phyloP scores from a whole-genome alignment of 2,329 filamentous ascomycete species.

The Fusarium sambucinum region DNA sequence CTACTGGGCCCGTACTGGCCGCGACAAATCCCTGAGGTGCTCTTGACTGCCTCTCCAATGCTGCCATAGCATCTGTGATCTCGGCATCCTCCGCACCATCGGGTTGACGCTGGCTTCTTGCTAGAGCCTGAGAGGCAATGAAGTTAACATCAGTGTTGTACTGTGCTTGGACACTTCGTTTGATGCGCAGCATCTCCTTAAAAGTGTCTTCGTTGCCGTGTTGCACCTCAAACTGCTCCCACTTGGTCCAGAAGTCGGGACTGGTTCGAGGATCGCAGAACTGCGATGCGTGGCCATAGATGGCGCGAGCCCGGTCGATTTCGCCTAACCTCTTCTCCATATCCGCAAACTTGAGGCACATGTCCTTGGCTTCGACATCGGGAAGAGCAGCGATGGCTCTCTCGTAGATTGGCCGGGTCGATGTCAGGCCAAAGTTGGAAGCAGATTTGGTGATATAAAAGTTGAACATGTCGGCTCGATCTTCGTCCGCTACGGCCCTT shows the following conservation, averaged over 20 bases:
- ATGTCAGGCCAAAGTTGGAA: conserved; percentile 96
- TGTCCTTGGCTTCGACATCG: conserved; percentile 91
- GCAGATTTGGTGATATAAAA: conserved; percentile 99
- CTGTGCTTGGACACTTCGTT: conserved; percentile 95
- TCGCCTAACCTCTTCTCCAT: conserved; percentile 94
- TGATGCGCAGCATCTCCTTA: conserved; percentile 98
- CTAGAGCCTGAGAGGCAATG: conserved; percentile 94
- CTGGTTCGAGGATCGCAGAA: conserved; percentile 96
- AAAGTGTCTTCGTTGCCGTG: conserved; percentile 99
- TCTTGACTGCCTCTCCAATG: conserved; percentile 86
- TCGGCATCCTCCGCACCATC: conserved; percentile 59
- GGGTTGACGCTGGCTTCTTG: conserved; percentile 77
- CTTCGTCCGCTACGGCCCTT: conserved; percentile 92
- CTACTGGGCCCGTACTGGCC: conserved; percentile 79
- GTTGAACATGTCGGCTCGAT: conserved; percentile 97
- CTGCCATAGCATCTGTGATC: conserved; percentile 85
- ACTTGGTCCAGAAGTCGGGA: conserved; percentile 92
- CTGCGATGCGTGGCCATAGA: conserved; percentile 96
- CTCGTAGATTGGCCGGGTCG: conserved; percentile 95
- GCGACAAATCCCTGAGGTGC: conserved; percentile 93
- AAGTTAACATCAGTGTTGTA: conserved; percentile 99
- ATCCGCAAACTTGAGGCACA: conserved; percentile 99
- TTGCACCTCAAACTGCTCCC: conserved; percentile 97
- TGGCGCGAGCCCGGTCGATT: conserved; percentile 93
- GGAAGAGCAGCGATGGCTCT: conserved; percentile 93